These are phyloP conservation scores for Incumbomyces lentus DNA, from an alignment of 2,329 filamentous ascomycete genomes.

Conservation along the genomic window DNA sequence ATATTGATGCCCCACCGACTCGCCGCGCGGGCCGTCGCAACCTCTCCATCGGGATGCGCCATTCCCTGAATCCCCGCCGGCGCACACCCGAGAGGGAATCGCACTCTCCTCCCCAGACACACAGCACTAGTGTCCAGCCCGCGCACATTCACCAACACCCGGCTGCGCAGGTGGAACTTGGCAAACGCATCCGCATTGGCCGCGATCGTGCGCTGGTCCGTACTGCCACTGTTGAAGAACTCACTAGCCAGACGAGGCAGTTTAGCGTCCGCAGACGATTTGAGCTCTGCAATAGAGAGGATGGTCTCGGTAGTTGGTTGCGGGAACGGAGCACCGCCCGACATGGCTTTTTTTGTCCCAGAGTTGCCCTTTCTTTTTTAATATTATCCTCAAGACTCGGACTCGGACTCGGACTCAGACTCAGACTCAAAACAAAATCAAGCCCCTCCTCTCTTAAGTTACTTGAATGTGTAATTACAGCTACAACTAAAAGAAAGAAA, in stretches of 20 bases:
- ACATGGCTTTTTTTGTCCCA: background rate
- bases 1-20: slow-evolving; percentile 30
- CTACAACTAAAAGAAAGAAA: too few relatives aligned
- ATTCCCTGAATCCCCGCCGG: slow-evolving; percentile 40
- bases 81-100: slow-evolving; percentile 40
- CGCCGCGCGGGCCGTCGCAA: slow-evolving; percentile 36
- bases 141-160: slow-evolving; percentile 31
- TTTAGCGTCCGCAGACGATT: background rate
- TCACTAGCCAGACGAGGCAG: slow-evolving; percentile 3
- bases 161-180: slow-evolving; percentile 32
- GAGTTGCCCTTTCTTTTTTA: too few relatives aligned
- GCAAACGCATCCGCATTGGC: slow-evolving; percentile 46
- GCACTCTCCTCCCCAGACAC: slow-evolving; percentile 32
- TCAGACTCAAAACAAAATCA: too few relatives aligned
- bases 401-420: too few relatives aligned
- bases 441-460: too few relatives aligned
- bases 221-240: slow-evolving; percentile 15
- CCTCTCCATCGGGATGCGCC: slow-evolving; percentile 39
- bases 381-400: too few relatives aligned
- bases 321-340: background rate
- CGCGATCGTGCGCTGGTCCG: slow-evolving; percentile 13
- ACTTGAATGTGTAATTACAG: too few relatives aligned
- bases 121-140: slow-evolving; percentile 27
- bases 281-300: background rate
- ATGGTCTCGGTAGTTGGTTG: background rate